Base-by-base conservation (phyloP, 2,329 filamentous ascomycete species). In the Fusarium sororula region DNA sequence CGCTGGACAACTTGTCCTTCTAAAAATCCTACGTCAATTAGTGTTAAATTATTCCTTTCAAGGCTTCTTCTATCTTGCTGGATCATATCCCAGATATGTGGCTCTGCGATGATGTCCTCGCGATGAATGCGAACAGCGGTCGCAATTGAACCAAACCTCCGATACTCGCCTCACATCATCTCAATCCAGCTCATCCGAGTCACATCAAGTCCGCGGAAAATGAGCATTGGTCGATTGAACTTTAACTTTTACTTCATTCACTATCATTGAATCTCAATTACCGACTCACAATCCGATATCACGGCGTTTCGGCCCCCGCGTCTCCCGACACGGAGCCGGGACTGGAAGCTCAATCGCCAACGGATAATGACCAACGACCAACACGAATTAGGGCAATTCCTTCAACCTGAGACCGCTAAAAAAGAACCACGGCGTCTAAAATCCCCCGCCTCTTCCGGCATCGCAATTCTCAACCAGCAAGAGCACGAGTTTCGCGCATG, bases 201-300 rank as follows among this genome's bases (percentile, higher is more conserved):
- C 10, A 6, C 10, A 10, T 39, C 7, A 2, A 3, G 17, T 26
- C 24, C 5, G 3, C 14, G 7, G 7, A 12, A 17, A 13, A 26
- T 54, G 35, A 54, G 20, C 3, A 18, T 9, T 4, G 0, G 1
- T 17, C 1, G 5, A 11, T 18, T 6, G 6, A 22, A 6, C 2
- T 26, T 18, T 1, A 15, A 14, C 1, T 7, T 17, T 1, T 12
- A 0, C 1, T n/a, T 45, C 11, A 48, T 26, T n/a, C 0, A 0
- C 1, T 18, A 1, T 28, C n/a, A 37, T 26, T 9, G 7, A 22
- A 10, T 38, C 20, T 32, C 32, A 28, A 8, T 13, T 38, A 22
- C 22, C 4, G 42, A 38, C 26, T 14, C 42, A 20, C 3, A 1
- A 30, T 28, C n/a, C 32, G 56, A 9, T 1, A 15, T 50, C 10